Conservation (phyloP, 805 yeast species). For the Spencermartinsiella europaea region DNA sequence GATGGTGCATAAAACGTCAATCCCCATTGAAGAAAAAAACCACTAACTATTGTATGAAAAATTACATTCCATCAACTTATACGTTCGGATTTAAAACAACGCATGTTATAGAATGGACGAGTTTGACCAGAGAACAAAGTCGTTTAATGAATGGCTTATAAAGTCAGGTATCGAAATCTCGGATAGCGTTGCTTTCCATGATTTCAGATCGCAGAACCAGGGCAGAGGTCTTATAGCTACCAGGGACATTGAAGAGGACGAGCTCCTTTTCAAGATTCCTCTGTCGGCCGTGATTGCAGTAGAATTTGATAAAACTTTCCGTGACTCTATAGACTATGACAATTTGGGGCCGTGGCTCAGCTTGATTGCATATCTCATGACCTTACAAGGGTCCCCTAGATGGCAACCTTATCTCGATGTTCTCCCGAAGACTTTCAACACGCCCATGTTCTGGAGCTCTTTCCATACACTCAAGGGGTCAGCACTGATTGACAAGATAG, state of each 20-base stretch:
- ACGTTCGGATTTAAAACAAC: no score
- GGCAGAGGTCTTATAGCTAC: constrained; percentile 76
- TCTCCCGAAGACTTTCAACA: constrained; percentile 59
- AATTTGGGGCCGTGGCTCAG: constrained; percentile 66
- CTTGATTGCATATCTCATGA: constrained; percentile 60
- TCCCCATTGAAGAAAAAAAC: no score
- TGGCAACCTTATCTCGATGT: constrained; percentile 73
- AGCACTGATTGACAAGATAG: constrained; percentile 61
- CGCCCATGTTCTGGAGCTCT: constrained; percentile 75
- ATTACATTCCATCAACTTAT: no score
- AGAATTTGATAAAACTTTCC: constrained; percentile 2
- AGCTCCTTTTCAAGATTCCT: constrained; percentile 66
- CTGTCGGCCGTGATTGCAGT: constrained; percentile 51
- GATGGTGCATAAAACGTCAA: no score
- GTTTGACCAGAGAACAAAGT: constrained; percentile 8
- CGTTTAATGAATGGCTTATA: constrained; percentile 17
- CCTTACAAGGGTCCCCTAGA: constrained; percentile 50
- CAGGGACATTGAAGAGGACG: constrained; percentile 56
- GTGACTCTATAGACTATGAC: background rate
- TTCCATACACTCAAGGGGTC: constrained; percentile 68
- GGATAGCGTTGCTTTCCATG: constrained; percentile 53
- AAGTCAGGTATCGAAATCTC: constrained; percentile 36
- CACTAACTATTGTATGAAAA: no score
- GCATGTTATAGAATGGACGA: constrained; percentile 4
- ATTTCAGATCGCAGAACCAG: constrained; percentile 52